Conservation (phyloP, 306 rosid genomes). For the Echinosophora koreensis region DNA sequence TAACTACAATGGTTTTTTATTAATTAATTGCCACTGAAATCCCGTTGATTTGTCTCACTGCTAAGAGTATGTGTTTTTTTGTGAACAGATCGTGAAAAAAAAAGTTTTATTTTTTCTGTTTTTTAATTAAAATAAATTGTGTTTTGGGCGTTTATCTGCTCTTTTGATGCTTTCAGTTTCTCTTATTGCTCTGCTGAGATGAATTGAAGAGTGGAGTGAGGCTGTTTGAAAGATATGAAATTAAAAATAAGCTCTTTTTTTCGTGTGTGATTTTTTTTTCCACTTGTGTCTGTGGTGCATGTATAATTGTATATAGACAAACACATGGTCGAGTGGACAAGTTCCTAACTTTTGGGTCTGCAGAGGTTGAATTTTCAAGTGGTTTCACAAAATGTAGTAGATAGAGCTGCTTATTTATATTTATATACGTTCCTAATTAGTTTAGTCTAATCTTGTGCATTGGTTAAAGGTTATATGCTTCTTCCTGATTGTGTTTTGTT, state of each 20-base stretch:
- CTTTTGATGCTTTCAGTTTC: not conserved
- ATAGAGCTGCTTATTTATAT: too few relatives aligned
- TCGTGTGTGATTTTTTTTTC: too few relatives aligned
- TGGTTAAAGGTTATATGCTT: too few relatives aligned
- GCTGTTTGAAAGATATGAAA: not conserved
- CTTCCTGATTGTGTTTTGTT: not conserved
- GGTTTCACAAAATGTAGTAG: too few relatives aligned
- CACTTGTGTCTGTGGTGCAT: too few relatives aligned
- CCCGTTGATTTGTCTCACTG: not conserved
- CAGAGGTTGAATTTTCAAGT: too few relatives aligned
- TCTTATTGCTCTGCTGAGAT: not conserved
- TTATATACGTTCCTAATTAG: too few relatives aligned
- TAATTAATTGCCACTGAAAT: not conserved
- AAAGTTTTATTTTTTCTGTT: not conserved
- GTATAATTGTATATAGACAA: too few relatives aligned
- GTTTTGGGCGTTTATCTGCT: conserved; percentile 3
- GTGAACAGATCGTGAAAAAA: not conserved
- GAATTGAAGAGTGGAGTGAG: not conserved
- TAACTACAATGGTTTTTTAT: not conserved
- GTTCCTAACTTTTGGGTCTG: too few relatives aligned
- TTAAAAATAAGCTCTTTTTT: not conserved
- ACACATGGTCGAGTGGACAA: too few relatives aligned
- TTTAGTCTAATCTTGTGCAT: too few relatives aligned
- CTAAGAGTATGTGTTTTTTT: not conserved
- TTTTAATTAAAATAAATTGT: not conserved